A percentile compares a stretch with the other conserved stretches of the same genome.
Evolutionary conservation across 805 yeast genomes (phyloP).

Genomic region (Hanseniaspora meyeri): DNA sequence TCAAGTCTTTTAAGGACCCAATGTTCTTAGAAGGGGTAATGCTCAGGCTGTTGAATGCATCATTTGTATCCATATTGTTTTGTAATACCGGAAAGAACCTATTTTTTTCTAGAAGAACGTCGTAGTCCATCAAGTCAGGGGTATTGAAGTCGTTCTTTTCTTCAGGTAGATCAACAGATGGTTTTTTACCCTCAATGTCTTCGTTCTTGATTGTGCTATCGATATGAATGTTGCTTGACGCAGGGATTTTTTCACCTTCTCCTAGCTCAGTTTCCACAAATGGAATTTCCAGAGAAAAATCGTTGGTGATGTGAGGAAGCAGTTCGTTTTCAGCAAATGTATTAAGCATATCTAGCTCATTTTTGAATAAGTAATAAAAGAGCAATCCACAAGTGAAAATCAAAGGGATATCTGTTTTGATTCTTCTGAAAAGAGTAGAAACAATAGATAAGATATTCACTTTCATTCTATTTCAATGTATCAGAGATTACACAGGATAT

Average conservation of each 20-base stretch:
- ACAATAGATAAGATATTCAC: background rate
- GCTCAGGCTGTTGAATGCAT: constrained; percentile 14
- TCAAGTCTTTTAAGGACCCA: constrained; percentile 18
- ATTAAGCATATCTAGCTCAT: constrained; percentile 27
- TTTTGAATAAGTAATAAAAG: constrained; percentile 28
- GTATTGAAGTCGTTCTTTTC: background rate
- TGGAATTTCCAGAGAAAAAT: background rate
- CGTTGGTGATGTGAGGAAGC: constrained; percentile 23
- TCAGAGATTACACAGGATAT: background rate
- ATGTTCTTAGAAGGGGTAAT: constrained; percentile 14
- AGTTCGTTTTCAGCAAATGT: constrained; percentile 28
- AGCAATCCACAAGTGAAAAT: constrained; percentile 23
- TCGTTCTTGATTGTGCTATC: background rate
- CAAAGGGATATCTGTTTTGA: constrained; percentile 23
- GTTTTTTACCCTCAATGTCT: background rate
- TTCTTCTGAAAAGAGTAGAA: constrained; percentile 14
- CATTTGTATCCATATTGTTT: constrained; percentile 16
- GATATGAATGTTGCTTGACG: background rate
- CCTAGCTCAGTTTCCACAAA: background rate
- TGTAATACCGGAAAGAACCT: constrained; percentile 30
- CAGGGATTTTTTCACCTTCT: background rate
- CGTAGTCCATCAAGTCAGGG: constrained; percentile 19
- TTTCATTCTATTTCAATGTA: background rate
- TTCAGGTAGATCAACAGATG: background rate
- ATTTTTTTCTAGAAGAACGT: constrained; percentile 26